A percentile compares a stretch with the other conserved stretches of the same genome.
Evolutionary conservation across 2,329 filamentous ascomycete species (phyloP).

Genomic region (Bretziella fagacearum): DNA sequence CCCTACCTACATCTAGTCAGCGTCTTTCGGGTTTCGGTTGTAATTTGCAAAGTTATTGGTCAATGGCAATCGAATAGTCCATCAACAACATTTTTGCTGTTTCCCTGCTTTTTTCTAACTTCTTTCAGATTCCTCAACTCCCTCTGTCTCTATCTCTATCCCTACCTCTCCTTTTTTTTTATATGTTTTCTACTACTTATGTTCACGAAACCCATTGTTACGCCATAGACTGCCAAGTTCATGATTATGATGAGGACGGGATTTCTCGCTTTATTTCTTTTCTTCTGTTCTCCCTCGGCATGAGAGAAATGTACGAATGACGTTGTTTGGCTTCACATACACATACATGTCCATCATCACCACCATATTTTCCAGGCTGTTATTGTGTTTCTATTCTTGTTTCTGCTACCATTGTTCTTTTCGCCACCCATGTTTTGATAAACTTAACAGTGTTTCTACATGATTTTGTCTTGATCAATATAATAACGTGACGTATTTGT

Average conservation of each 20-base stretch:
- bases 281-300: conserved; percentile 15
- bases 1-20: conserved; percentile 15
- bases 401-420: too few relatives aligned
- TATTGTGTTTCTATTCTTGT: too few relatives aligned
- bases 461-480: too few relatives aligned
- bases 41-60: conserved; percentile 39
- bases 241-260: conserved; percentile 12
- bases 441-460: too few relatives aligned
- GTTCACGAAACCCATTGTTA: neutral
- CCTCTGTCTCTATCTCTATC: conserved; percentile 17
- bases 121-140: conserved; percentile 14
- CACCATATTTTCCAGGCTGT: too few relatives aligned
- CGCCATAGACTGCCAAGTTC: conserved; percentile 14
- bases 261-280: conserved; percentile 14
- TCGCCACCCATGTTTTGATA: too few relatives aligned
- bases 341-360: too few relatives aligned
- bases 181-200: neutral
- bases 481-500: too few relatives aligned
- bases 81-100: conserved; percentile 23
- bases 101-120: conserved; percentile 16
- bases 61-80: conserved; percentile 39
- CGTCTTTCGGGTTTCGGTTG: conserved; percentile 34
- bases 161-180: conserved; percentile 20
- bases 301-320: conserved; percentile 2
- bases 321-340: neutral